A percentile compares a stretch with the other conserved stretches of the same genome.
These are phyloP conservation scores for Uronychia setigera DNA, from an alignment of 73 alveolate genomes.

Conservation along the genomic window DNA sequence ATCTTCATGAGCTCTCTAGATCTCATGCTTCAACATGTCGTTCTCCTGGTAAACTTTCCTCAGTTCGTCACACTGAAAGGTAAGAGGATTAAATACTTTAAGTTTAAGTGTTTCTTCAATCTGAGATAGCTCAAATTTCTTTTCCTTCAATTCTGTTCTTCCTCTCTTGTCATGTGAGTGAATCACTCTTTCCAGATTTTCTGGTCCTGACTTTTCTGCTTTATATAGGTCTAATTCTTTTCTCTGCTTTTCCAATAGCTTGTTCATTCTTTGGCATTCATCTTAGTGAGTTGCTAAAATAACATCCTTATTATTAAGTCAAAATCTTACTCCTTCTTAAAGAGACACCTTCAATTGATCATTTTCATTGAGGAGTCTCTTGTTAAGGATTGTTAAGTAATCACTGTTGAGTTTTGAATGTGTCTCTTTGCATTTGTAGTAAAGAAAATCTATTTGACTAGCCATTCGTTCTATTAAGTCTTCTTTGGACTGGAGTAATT, in stretches of 20 bases:
- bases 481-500: no score
- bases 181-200: not conserved
- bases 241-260: not conserved
- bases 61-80: not conserved
- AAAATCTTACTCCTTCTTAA: no score
- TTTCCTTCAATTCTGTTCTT: not conserved
- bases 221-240: not conserved
- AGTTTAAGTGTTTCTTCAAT: not conserved
- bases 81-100: not conserved
- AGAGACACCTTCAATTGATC: no score
- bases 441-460: no score
- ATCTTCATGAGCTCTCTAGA: not conserved
- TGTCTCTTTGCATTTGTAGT: no score
- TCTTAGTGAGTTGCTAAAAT: no score
- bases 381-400: no score
- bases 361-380: no score
- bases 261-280: no score
- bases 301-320: no score
- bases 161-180: not conserved
- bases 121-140: not conserved
- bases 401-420: no score
- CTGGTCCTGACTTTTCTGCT: not conserved
- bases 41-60: not conserved
- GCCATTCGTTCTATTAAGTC: no score
- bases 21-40: not conserved